Evolutionary conservation across 1,284 basidiomycete genomes (phyloP), one percentile per base, ranked within the genome.

Genomic region (Apiotrichum mycotoxinovorans): DNA sequence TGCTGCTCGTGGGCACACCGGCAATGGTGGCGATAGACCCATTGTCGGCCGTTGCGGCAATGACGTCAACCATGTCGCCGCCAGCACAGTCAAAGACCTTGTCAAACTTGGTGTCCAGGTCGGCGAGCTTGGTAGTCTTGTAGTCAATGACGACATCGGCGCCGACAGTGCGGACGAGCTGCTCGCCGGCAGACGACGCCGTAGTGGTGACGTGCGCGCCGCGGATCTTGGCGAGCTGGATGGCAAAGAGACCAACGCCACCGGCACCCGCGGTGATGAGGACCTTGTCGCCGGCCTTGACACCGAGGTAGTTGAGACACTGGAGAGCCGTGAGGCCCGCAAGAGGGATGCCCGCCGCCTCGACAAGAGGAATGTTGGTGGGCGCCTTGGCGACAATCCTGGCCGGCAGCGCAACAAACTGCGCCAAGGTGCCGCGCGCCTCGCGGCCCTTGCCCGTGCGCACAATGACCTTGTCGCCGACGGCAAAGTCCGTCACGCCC

Each of bases 391-490:
- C 59, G 17, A 54, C 41, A n/a, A 62, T 22, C 4, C 20, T 8
- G 3, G 53, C 61, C 3, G 44, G 38, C 11, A 51, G 7, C 15
- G 47, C 74, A 43, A 76, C 60, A 61, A 79, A 81, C 61, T 82
- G 73, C 7, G 76, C 74, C 56, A 72, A 73, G 5, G 75, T 70
- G 55, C 75, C 74, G 38, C 57, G 48, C 15, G 49, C 69, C 65
- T 78, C 60, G 38, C 56, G 48, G 18, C 51, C 69, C 65, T 78
- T 67, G 58, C 78, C 76, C 8, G 81, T 76, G 49, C 78, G 75
- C 11, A 77, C 79, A 10, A 79, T 77, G 12, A 82, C 78, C 10
- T 75, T 70, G 58, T 82, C 79, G 5, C 82, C 82, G n/a, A 77
- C 69, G 1, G 34, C 23, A 30, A 63, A 61, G 11, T 7, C 3